Percentiles rank a stretch among this genome's conserved stretches.
Evolutionary conservation across 2,329 filamentous ascomycete species (phyloP).

Genomic region (Aspergillus nomiae): DNA sequence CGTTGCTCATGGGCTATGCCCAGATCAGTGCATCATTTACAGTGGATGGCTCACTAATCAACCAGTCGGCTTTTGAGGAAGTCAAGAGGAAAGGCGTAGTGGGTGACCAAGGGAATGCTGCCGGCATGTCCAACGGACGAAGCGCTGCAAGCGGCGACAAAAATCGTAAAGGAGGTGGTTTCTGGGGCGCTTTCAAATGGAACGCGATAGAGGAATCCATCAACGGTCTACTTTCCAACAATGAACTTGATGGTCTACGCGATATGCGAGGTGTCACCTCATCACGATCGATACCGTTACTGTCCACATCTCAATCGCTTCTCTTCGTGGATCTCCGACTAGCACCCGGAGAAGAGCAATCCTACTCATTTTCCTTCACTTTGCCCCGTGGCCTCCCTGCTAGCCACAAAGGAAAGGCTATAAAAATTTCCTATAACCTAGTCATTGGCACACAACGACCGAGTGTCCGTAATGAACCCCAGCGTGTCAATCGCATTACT

Average conservation of each 20-base stretch:
- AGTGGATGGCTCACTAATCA: slow-evolving; percentile 86
- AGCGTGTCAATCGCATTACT: slow-evolving; percentile 82
- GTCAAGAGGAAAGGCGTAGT: slow-evolving; percentile 93
- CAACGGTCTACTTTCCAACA: slow-evolving; percentile 80
- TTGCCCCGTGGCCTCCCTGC: slow-evolving; percentile 89
- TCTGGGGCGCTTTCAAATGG: slow-evolving; percentile 86
- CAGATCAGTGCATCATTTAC: slow-evolving; percentile 92
- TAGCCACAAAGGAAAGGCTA: slow-evolving; percentile 84
- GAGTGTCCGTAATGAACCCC: slow-evolving; percentile 74
- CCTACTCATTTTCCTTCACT: slow-evolving; percentile 83
- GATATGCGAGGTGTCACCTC: slow-evolving; percentile 90
- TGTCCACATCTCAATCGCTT: slow-evolving; percentile 95
- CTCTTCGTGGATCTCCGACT: slow-evolving; percentile 91
- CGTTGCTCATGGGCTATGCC: slow-evolving; percentile 96
- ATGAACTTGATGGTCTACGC: slow-evolving; percentile 88
- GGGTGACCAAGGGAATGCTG: slow-evolving; percentile 77
- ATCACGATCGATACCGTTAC: slow-evolving; percentile 81
- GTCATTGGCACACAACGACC: slow-evolving; percentile 89
- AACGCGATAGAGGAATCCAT: slow-evolving; percentile 84
- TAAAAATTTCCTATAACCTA: slow-evolving; percentile 90
- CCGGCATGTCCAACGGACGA: slow-evolving; percentile 68
- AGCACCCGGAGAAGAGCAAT: slow-evolving; percentile 82
- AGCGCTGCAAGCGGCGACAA: slow-evolving; percentile 29
- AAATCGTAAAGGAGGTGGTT: slow-evolving; percentile 68
- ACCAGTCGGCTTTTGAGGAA: slow-evolving; percentile 87